A percentile compares a stretch with the other conserved stretches of the same genome.
Evolutionary conservation across 2,329 filamentous ascomycete genomes (phyloP).

Genomic region (Ceratocystis destructans): DNA sequence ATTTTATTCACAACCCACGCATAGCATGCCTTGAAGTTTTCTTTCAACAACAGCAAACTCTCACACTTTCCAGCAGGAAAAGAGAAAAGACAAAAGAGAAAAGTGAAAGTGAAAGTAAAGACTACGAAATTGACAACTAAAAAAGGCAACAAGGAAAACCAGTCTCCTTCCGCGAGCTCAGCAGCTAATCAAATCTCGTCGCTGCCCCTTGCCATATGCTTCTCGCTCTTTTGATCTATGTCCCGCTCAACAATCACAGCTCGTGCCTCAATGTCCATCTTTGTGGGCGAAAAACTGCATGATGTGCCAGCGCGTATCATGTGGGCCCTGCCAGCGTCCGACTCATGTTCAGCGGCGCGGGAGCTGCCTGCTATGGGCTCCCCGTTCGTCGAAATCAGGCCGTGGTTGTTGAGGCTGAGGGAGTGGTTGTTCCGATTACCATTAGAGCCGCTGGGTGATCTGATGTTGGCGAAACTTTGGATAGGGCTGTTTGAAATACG

Average conservation of each 20-base stretch:
- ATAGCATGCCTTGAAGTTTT: neutral
- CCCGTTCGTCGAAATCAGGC: neutral
- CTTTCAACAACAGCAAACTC: neutral
- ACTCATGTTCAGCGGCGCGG: neutral
- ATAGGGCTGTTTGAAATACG: constrained; percentile 21
- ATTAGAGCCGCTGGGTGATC: neutral
- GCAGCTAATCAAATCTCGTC: neutral
- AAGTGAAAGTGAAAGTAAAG: neutral
- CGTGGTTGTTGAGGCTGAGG: neutral
- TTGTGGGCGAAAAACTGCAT: neutral
- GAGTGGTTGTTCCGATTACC: neutral
- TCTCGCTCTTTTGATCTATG: constrained; percentile 5
- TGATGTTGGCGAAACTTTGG: neutral
- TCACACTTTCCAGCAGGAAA: neutral
- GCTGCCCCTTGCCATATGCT: neutral
- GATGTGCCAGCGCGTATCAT: neutral
- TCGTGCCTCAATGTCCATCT: neutral
- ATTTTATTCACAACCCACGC: neutral
- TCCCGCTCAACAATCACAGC: neutral
- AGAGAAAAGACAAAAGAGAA: too few species aligned
- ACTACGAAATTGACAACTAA: too few species aligned
- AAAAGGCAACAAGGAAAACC: too few species aligned
- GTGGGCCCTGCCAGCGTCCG: too few species aligned
- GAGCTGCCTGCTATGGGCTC: neutral
- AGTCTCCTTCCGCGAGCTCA: too few species aligned